Conservation (phyloP, 306 rosid genomes). For the Neltuma alba region DNA sequence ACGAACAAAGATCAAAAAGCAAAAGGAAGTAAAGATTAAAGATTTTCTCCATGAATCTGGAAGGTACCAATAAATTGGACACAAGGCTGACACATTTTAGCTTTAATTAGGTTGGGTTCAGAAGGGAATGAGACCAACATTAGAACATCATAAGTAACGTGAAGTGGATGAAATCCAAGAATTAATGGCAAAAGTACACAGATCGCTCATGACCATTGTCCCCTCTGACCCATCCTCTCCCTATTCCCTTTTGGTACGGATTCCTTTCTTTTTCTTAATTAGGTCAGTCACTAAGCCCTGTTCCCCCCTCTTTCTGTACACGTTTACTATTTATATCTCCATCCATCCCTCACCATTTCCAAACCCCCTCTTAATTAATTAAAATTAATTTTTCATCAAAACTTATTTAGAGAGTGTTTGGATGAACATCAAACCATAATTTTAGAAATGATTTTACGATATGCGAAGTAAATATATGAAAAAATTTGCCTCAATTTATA, state of each 20-base stretch:
- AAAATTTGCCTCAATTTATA: too few relatives aligned
- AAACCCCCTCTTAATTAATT: not conserved
- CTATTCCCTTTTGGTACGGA: slow-evolving; percentile 56
- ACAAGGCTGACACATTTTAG: not conserved
- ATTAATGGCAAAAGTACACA: slow-evolving; percentile 51
- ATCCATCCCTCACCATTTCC: slow-evolving; percentile 35
- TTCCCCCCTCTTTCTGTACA: slow-evolving; percentile 40
- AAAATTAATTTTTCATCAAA: not conserved
- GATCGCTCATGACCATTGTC: slow-evolving; percentile 55
- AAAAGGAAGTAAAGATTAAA: not conserved
- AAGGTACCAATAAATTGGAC: not conserved
- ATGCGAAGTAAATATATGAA: too few relatives aligned
- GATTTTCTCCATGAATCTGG: not conserved
- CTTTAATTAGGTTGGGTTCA: not conserved
- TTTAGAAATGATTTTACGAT: too few relatives aligned
- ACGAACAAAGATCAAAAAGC: not conserved
- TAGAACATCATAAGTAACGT: slow-evolving; percentile 20
- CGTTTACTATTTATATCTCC: slow-evolving; percentile 33
- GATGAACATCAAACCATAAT: too few relatives aligned
- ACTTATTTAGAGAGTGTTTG: too few relatives aligned
- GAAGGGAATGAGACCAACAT: slow-evolving; percentile 23
- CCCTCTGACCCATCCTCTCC: slow-evolving; percentile 43
- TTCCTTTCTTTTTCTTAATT: slow-evolving; percentile 42
- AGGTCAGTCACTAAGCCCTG: slow-evolving; percentile 55
- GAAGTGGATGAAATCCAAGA: slow-evolving; percentile 31